Evolutionary conservation across 768 basidiomycete genomes (phyloP).

Genomic region (Boletus sp.): DNA sequence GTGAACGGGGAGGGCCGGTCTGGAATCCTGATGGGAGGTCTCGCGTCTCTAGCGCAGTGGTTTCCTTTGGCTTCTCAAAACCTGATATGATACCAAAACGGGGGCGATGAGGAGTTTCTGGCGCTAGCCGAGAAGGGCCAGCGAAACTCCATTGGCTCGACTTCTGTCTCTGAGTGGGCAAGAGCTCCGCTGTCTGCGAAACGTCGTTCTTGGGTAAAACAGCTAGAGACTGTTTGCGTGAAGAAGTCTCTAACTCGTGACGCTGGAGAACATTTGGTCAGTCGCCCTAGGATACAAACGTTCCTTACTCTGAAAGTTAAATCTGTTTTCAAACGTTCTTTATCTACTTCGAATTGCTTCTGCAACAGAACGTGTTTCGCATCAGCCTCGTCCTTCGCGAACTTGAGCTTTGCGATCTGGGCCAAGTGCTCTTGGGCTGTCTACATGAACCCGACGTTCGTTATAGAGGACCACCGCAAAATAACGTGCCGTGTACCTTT

Average conservation of each 20-base stretch:
- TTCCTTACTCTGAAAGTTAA: conserved; percentile 62
- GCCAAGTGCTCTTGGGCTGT: conserved; percentile 56
- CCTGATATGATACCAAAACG: conserved; percentile 32
- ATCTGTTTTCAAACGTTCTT: conserved; percentile 68
- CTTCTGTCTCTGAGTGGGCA: conserved; percentile 40
- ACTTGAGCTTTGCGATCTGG: conserved; percentile 54
- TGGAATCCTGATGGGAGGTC: conserved; percentile 30
- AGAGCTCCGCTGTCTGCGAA: conserved; percentile 40
- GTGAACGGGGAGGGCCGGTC: conserved; percentile 18
- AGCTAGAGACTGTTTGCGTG: conserved; percentile 48
- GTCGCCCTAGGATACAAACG: conserved; percentile 1
- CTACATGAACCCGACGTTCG: conserved; percentile 32
- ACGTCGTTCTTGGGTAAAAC: conserved; percentile 45
- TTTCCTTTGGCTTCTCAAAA: conserved; percentile 22
- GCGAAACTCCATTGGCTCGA: conserved; percentile 31
- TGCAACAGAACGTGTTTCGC: conserved; percentile 53
- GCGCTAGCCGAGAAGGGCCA: conserved; percentile 28
- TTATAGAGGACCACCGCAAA: neutral
- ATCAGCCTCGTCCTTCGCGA: conserved; percentile 61
- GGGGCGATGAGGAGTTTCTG: conserved; percentile 41
- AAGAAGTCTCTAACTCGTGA: conserved; percentile 62
- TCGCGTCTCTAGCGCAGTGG: conserved; percentile 10
- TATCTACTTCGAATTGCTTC: conserved; percentile 63
- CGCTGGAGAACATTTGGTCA: conserved; percentile 43
- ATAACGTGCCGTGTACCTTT: conserved; percentile 43